phyloP scores from a whole-genome alignment of 2,329 filamentous ascomycete genomes.

The Colletotrichum euphorbiae region DNA sequence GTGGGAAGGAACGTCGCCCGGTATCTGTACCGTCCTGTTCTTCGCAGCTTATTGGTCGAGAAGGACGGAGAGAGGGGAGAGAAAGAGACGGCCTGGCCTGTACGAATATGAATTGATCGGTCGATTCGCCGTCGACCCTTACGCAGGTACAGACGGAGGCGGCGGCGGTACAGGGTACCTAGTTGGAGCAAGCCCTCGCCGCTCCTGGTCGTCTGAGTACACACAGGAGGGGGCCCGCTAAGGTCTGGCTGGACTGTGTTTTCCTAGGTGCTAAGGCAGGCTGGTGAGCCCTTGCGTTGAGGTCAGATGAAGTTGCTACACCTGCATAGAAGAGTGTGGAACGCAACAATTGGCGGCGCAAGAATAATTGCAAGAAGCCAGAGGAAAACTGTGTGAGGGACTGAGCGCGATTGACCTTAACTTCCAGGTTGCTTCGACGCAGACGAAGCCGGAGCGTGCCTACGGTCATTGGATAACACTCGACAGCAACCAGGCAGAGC shows the following conservation, averaged over 20 bases:
- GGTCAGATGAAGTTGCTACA: constrained; percentile 37
- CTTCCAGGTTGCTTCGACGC: neutral
- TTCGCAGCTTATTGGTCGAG: constrained; percentile 1
- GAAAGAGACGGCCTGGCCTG: neutral
- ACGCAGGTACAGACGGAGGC: neutral
- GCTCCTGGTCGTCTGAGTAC: too few species aligned
- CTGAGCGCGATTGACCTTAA: constrained; percentile 9
- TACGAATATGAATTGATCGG: too few species aligned
- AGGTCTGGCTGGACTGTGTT: neutral
- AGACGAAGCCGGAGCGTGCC: neutral
- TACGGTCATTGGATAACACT: too few species aligned
- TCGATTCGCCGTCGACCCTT: neutral
- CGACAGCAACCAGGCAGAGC: too few species aligned
- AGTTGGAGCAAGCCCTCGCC: neutral
- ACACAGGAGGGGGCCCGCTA: constrained; percentile 8
- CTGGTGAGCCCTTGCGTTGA: constrained; percentile 26
- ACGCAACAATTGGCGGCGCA: constrained; percentile 8
- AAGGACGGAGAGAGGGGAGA: neutral
- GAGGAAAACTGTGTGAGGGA: neutral
- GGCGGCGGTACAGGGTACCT: neutral
- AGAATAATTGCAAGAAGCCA: constrained; percentile 12
- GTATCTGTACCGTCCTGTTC: constrained; percentile 7
- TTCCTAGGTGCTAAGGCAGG: constrained; percentile 7
- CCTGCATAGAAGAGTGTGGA: constrained; percentile 29
- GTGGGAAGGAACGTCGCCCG: constrained; percentile 3